Conservation (phyloP, 139 green algal species). For the Ettlia oleoabundans region DNA sequence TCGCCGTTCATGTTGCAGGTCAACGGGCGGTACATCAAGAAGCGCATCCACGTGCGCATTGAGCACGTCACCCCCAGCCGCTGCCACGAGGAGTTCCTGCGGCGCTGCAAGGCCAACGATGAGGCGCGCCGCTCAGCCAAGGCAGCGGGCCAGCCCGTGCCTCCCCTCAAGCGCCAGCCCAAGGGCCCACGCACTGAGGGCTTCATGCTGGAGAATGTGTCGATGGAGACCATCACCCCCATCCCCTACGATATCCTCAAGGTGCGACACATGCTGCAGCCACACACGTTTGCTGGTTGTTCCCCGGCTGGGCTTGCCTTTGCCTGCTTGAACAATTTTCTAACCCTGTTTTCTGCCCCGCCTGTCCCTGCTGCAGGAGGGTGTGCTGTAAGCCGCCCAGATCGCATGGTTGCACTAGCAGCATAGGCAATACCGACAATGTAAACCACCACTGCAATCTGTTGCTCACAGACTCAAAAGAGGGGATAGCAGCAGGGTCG, state of each 20-base stretch:
- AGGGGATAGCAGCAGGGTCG: no score
- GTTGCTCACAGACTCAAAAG: no score
- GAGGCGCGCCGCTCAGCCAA: slow-evolving; percentile 80
- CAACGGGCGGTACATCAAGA: slow-evolving; percentile 88
- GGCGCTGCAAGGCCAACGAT: slow-evolving; percentile 86
- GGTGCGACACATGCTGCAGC: background rate
- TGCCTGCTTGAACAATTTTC: background rate
- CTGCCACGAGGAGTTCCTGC: slow-evolving; percentile 97
- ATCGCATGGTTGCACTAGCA: background rate
- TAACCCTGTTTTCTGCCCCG: background rate
- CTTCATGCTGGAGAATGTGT: slow-evolving; percentile 83
- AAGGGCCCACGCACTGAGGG: slow-evolving; percentile 74
- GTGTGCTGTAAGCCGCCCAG: background rate
- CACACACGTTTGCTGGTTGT: background rate
- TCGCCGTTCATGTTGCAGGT: slow-evolving; percentile 63
- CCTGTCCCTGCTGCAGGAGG: background rate
- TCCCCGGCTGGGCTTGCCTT: background rate
- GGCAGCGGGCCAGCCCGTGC: slow-evolving; percentile 40
- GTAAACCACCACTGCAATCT: no score
- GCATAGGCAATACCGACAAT: no score
- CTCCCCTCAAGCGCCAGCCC: slow-evolving; percentile 77
- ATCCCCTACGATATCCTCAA: slow-evolving; percentile 42
- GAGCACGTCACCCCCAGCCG: slow-evolving; percentile 94
- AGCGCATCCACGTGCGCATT: slow-evolving; percentile 97
- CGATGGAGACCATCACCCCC: slow-evolving; percentile 89